Conservation (phyloP, 2,329 filamentous ascomycete genomes). For the Talaromyces amestolkiae region DNA sequence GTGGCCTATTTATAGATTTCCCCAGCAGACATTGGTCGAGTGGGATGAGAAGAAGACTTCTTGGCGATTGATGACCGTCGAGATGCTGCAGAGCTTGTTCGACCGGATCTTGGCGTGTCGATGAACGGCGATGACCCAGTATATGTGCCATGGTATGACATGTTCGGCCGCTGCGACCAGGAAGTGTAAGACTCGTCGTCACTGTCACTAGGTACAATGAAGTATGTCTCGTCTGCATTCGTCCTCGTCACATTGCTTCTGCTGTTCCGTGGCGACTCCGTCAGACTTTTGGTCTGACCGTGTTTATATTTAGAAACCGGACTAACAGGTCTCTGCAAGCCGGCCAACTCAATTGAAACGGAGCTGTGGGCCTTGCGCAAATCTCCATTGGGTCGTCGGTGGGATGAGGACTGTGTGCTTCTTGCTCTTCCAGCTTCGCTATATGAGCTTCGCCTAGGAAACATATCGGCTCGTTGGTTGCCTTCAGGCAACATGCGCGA, state of each 20-base stretch:
- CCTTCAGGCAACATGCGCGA: background rate
- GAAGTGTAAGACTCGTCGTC: conserved; percentile 16
- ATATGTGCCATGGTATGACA: conserved; percentile 4
- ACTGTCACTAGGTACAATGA: conserved; percentile 14
- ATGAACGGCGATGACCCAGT: background rate
- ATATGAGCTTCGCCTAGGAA: conserved; percentile 29
- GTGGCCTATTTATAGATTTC: background rate
- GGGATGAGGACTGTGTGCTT: conserved; percentile 14
- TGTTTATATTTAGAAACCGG: conserved; percentile 11
- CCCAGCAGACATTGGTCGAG: conserved; percentile 4
- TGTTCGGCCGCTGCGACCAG: background rate
- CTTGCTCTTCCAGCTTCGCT: conserved; percentile 27
- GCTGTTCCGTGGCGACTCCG: background rate
- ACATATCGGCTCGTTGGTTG: background rate
- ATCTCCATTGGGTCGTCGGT: conserved; percentile 16
- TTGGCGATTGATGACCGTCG: conserved; percentile 18
- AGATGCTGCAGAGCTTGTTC: conserved; percentile 15
- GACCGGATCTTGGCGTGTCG: conserved; percentile 2
- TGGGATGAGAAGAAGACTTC: background rate
- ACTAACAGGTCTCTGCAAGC: conserved; percentile 5
- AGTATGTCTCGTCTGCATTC: background rate
- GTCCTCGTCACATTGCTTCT: background rate
- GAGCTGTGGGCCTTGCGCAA: conserved; percentile 25
- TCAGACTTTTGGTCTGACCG: background rate
- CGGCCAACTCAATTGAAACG: conserved; percentile 21